A percentile compares a stretch with the other conserved stretches of the same genome.
phyloP scores from a whole-genome alignment of 1,284 basidiomycete species.

The Microstroma glucosiphilum region DNA sequence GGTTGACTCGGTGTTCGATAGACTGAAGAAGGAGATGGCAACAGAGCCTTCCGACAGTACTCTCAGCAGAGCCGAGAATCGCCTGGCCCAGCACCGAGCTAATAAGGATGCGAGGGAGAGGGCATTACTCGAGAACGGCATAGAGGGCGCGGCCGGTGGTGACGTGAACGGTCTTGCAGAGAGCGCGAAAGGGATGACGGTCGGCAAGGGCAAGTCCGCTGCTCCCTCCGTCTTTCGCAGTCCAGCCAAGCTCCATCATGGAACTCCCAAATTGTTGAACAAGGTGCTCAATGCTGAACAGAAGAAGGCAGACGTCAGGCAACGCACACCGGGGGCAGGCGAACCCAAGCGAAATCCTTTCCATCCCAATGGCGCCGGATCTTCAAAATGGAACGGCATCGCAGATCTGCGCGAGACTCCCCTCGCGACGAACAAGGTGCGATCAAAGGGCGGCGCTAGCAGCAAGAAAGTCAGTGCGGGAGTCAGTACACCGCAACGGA shows the following conservation, averaged over 20 bases:
- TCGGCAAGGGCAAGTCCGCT: slow-evolving; percentile 1
- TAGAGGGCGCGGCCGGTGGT: background rate
- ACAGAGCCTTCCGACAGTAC: slow-evolving; percentile 5
- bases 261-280: slow-evolving; percentile 30
- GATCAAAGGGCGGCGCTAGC: slow-evolving; percentile 15
- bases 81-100: slow-evolving; percentile 4
- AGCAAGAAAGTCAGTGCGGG: slow-evolving; percentile 7
- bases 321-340: slow-evolving; percentile 8
- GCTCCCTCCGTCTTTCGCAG: slow-evolving; percentile 7
- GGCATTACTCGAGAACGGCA: background rate
- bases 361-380: slow-evolving; percentile 6
- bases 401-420: slow-evolving; percentile 66
- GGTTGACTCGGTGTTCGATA: slow-evolving; percentile 68
- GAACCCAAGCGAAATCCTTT: background rate
- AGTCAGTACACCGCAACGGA: slow-evolving; percentile 1
- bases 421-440: slow-evolving; percentile 51
- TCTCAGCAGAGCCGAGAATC: slow-evolving; percentile 9
- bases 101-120: slow-evolving; percentile 1
- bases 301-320: slow-evolving; percentile 22
- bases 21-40: slow-evolving; percentile 62
- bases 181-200: background rate
- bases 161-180: background rate
- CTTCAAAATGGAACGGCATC: slow-evolving; percentile 65
- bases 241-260: slow-evolving; percentile 10
- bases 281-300: slow-evolving; percentile 36